These are phyloP conservation scores for Sporothrix brasiliensis DNA, from an alignment of 2,329 filamentous ascomycete species.

Conservation along the genomic window DNA sequence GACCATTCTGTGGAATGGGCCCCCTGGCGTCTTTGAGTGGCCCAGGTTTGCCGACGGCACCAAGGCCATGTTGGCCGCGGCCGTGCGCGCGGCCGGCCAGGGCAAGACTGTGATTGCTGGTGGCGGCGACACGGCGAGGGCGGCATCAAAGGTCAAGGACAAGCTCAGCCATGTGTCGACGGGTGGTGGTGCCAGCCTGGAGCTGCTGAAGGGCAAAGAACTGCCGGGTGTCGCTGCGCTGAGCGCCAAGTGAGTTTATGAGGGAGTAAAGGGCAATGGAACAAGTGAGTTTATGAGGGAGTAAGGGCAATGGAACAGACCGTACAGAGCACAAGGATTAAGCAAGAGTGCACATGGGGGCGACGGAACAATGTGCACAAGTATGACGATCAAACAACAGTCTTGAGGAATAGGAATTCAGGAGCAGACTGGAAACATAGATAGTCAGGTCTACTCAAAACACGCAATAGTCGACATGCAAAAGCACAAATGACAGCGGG, in stretches of 20 bases:
- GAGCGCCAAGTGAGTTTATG: slow-evolving; percentile 66
- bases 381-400: too few species aligned
- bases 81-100: slow-evolving; percentile 70
- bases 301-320: neutral
- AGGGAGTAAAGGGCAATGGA: neutral
- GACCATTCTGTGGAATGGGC: slow-evolving; percentile 99
- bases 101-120: slow-evolving; percentile 98
- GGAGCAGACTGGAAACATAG: too few species aligned
- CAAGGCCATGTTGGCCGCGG: slow-evolving; percentile 87
- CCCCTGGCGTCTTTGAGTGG: slow-evolving; percentile 95
- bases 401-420: too few species aligned
- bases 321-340: neutral
- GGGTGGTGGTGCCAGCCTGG: slow-evolving; percentile 90
- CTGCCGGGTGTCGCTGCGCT: slow-evolving; percentile 91
- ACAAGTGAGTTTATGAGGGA: slow-evolving; percentile 49
- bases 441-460: too few species aligned
- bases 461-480: too few species aligned
- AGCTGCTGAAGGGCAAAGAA: slow-evolving; percentile 97
- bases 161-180: slow-evolving; percentile 99
- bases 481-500: too few species aligned
- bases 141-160: slow-evolving; percentile 91
- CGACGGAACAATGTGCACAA: too few species aligned
- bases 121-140: slow-evolving; percentile 95
- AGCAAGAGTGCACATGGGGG: neutral
- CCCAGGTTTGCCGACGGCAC: slow-evolving; percentile 91